These are phyloP conservation scores for Tulasnella sp. DNA, from an alignment of 768 basidiomycete species.

Conservation along the genomic window DNA sequence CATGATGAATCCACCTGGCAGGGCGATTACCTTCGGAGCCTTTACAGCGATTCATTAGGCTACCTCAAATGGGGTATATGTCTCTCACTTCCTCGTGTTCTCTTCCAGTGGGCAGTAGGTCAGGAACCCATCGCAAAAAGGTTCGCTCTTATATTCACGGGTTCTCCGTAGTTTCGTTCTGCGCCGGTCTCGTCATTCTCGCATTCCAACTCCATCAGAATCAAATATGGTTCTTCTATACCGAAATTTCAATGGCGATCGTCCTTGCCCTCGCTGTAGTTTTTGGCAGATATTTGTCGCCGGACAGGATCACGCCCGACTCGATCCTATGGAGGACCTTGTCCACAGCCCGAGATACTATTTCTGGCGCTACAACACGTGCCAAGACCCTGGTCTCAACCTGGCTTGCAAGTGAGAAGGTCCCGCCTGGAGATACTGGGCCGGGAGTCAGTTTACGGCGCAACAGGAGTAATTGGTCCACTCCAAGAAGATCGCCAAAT, in stretches of 20 bases:
- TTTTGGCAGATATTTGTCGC: background rate
- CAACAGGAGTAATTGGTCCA: background rate
- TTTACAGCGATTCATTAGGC: background rate
- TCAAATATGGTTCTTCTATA: background rate
- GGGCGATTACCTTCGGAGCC: background rate
- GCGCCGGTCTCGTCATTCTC: background rate
- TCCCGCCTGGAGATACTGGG: background rate
- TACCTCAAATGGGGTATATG: background rate
- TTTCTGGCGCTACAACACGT: background rate
- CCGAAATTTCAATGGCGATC: background rate
- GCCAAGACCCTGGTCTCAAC: background rate
- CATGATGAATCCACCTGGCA: background rate
- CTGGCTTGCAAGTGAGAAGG: background rate
- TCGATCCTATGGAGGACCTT: background rate
- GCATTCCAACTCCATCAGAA: background rate
- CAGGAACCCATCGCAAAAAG: background rate
- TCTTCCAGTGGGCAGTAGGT: conserved; percentile 19
- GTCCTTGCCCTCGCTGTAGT: background rate
- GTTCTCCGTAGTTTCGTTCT: background rate
- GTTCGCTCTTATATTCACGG: too few relatives aligned
- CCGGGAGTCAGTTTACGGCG: background rate
- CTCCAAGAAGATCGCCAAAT: background rate
- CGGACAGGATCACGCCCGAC: background rate
- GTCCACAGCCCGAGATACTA: background rate
- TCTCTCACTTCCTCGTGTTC: conserved; percentile 9